Conservation (phyloP, 1,284 basidiomycete genomes). For the Cryptococcus depauperatus region DNA sequence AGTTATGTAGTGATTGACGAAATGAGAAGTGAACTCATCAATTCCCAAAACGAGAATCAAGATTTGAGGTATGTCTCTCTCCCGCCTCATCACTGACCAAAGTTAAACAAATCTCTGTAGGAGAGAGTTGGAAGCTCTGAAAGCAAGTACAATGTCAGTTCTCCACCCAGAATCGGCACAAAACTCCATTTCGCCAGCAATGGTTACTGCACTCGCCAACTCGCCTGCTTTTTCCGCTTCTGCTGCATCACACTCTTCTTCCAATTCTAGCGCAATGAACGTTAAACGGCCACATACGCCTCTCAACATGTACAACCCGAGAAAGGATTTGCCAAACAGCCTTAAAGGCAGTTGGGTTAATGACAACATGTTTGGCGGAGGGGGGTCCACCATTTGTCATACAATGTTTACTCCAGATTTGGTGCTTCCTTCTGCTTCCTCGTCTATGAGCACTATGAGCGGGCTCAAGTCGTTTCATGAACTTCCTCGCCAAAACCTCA, state of each 20-base stretch:
- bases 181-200: conserved; percentile 34
- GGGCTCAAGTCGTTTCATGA: conserved; percentile 18
- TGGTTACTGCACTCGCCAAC: conserved; percentile 33
- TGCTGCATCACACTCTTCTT: conserved; percentile 41
- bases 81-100: not conserved
- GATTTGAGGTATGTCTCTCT: conserved; percentile 52
- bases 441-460: conserved; percentile 2
- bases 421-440: conserved; percentile 41
- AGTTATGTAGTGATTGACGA: conserved; percentile 83
- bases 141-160: conserved; percentile 52
- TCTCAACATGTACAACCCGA: conserved; percentile 58
- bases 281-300: conserved; percentile 14
- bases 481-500: conserved; percentile 59
- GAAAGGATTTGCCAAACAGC: conserved; percentile 66
- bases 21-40: conserved; percentile 75
- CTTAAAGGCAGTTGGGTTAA: conserved; percentile 60
- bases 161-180: conserved; percentile 39
- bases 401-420: conserved; percentile 66
- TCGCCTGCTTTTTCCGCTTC: conserved; percentile 11
- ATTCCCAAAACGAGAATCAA: conserved; percentile 70
- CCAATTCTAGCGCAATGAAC: conserved; percentile 17
- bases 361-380: conserved; percentile 45
- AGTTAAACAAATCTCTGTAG: conserved; percentile 40
- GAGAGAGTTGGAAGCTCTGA: conserved; percentile 73
- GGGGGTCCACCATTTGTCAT: conserved; percentile 76